A percentile compares a stretch with the other conserved stretches of the same genome.
Evolutionary conservation across 148 eudicot species (phyloP).

Genomic region (Polygonum maritimum): DNA sequence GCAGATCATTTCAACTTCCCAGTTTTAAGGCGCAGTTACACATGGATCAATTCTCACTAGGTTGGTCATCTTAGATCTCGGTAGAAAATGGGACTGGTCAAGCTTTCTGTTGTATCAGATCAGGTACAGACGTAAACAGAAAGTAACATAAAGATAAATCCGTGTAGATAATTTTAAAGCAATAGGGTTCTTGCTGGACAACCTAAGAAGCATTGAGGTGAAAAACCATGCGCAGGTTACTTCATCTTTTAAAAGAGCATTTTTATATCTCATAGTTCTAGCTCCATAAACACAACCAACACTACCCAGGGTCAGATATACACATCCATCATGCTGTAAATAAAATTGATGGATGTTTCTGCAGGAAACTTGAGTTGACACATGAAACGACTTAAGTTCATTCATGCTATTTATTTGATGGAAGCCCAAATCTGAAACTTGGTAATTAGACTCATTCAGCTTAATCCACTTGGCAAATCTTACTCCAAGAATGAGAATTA

Average conservation of each 20-base stretch:
- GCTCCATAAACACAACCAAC: background rate
- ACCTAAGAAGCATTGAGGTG: no score
- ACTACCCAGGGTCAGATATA: no score
- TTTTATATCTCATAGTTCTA: background rate
- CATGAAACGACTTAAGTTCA: background rate
- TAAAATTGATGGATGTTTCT: background rate
- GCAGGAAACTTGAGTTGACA: background rate
- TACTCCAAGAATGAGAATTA: background rate
- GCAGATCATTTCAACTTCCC: no score
- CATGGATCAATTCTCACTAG: no score
- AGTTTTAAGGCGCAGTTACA: no score
- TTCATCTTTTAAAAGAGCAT: no score
- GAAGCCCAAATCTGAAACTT: background rate
- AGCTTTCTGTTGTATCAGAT: background rate
- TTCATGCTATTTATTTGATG: no score
- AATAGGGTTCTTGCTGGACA: no score
- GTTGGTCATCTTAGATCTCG: background rate
- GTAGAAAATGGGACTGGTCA: background rate
- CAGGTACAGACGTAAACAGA: background rate
- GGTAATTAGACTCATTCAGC: background rate
- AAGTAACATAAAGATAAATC: no score
- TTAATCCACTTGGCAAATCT: slow-evolving; percentile 6
- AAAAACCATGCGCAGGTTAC: no score
- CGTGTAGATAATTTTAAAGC: no score
- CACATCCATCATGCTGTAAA: no score